These are phyloP conservation scores for Phytophthora sp. DNA, from an alignment of 352 stramenopile genomes.

Conservation along the genomic window DNA sequence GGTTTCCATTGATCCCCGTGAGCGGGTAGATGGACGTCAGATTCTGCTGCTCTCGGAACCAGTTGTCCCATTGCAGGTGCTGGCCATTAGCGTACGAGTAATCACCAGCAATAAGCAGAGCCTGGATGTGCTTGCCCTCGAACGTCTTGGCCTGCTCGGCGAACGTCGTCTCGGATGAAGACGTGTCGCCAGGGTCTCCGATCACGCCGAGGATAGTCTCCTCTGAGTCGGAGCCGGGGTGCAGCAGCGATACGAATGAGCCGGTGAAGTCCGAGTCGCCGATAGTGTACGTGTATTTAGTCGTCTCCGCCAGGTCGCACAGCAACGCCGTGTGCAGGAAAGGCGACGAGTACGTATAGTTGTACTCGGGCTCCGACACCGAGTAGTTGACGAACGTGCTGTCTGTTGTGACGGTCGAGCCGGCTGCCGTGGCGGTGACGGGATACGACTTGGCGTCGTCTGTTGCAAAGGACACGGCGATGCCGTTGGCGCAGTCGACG, in stretches of 20 bases:
- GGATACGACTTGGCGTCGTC: slow-evolving; percentile 34
- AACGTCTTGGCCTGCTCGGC: slow-evolving; percentile 40
- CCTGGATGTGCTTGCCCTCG: slow-evolving; percentile 48
- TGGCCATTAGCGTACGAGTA: slow-evolving; percentile 74
- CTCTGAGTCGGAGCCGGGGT: slow-evolving; percentile 38
- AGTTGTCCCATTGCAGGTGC: slow-evolving; percentile 76
- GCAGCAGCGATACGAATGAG: slow-evolving; percentile 40
- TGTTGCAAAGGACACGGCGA: slow-evolving; percentile 51
- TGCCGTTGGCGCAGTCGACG: slow-evolving; percentile 42
- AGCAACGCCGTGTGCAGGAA: slow-evolving; percentile 57
- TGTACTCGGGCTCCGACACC: slow-evolving; percentile 46
- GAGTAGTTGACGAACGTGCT: slow-evolving; percentile 46
- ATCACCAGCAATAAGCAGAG: slow-evolving; percentile 62
- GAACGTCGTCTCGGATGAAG: slow-evolving; percentile 44
- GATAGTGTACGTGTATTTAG: slow-evolving; percentile 59
- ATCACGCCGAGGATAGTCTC: slow-evolving; percentile 53
- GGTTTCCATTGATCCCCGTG: slow-evolving; percentile 67
- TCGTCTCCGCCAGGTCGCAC: slow-evolving; percentile 44
- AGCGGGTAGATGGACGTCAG: slow-evolving; percentile 51
- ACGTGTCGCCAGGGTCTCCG: slow-evolving; percentile 49
- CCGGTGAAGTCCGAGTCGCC: slow-evolving; percentile 41
- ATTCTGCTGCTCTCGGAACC: slow-evolving; percentile 59
- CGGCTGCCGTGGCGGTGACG: slow-evolving; percentile 34
- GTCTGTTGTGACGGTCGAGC: slow-evolving; percentile 24
- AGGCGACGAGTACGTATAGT: slow-evolving; percentile 59